A percentile compares a stretch with the other conserved stretches of the same genome.
These are phyloP conservation scores for Besnoitia besnoiti DNA, from an alignment of 169 alveolate species.

Conservation along the genomic window DNA sequence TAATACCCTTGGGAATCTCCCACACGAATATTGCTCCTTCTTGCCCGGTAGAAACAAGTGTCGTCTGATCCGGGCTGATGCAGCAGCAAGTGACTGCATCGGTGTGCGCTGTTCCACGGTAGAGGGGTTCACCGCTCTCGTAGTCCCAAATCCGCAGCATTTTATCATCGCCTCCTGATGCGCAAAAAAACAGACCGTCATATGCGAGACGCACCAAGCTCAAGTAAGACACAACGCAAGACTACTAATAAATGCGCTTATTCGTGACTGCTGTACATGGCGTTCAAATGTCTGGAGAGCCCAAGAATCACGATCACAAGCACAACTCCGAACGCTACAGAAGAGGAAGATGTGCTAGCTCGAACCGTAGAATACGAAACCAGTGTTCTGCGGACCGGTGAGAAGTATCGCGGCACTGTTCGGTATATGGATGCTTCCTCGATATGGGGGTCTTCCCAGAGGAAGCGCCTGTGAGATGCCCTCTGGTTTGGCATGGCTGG, in stretches of 20 bases:
- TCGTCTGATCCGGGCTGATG: slow-evolving; percentile 81
- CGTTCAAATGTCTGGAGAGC: neutral
- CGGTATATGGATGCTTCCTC: too few species aligned
- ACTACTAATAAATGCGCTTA: neutral
- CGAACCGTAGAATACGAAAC: too few species aligned
- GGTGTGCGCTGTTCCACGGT: slow-evolving; percentile 58
- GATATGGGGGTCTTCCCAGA: too few species aligned
- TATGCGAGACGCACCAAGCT: neutral
- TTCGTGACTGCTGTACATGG: neutral
- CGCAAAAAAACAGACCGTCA: neutral
- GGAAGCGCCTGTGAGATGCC: too few species aligned
- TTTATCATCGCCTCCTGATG: slow-evolving; percentile 88
- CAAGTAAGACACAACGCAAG: neutral
- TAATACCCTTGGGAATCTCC: slow-evolving; percentile 53
- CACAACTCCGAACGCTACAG: too few species aligned
- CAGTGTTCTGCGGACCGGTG: too few species aligned
- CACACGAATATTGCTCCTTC: slow-evolving; percentile 85
- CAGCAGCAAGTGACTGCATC: slow-evolving; percentile 68
- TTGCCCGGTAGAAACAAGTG: slow-evolving; percentile 81
- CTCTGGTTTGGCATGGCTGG: too few species aligned
- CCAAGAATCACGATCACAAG: too few species aligned
- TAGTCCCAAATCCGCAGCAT: slow-evolving; percentile 87
- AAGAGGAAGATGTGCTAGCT: too few species aligned
- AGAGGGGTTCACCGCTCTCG: slow-evolving; percentile 81
- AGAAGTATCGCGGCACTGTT: too few species aligned